A percentile compares a stretch with the other conserved stretches of the same genome.
Conservation (phyloP, 305 asterid genomes). For the Rubia tinctorum region DNA sequence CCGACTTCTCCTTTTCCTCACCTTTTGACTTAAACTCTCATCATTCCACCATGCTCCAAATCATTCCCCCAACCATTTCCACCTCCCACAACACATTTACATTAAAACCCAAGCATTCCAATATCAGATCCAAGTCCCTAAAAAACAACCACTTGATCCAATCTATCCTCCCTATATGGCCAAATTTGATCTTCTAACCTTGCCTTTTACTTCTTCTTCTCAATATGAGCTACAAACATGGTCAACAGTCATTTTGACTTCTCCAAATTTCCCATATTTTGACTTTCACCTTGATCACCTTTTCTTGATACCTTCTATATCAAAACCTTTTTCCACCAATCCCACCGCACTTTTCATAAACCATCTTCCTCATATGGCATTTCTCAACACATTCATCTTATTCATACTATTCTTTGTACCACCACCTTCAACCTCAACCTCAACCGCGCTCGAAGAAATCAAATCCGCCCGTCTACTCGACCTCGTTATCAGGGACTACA, state of each 20-base stretch:
- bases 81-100: slow-evolving; percentile 19
- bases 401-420: slow-evolving; percentile 26
- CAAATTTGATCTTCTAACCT: not conserved
- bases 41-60: slow-evolving; percentile 29
- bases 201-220: slow-evolving; percentile 8
- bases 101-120: slow-evolving; percentile 12
- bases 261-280: not conserved
- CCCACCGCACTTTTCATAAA: slow-evolving; percentile 13
- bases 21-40: slow-evolving; percentile 32
- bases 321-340: slow-evolving; percentile 17
- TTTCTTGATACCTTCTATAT: slow-evolving; percentile 12
- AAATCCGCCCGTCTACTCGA: slow-evolving; percentile 67
- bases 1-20: slow-evolving; percentile 18
- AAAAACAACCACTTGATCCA: not conserved
- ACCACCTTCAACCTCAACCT: slow-evolving; percentile 23
- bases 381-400: slow-evolving; percentile 22
- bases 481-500: slow-evolving; percentile 65
- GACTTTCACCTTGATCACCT: slow-evolving; percentile 9
- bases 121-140: not conserved
- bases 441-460: slow-evolving; percentile 30
- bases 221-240: not conserved
- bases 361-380: slow-evolving; percentile 10
- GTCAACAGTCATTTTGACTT: slow-evolving; percentile 2
- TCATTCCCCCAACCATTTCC: slow-evolving; percentile 33
- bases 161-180: not conserved